These are phyloP conservation scores for Magnaporthales sp. DNA, from an alignment of 2,329 filamentous ascomycete species.

Conservation along the genomic window DNA sequence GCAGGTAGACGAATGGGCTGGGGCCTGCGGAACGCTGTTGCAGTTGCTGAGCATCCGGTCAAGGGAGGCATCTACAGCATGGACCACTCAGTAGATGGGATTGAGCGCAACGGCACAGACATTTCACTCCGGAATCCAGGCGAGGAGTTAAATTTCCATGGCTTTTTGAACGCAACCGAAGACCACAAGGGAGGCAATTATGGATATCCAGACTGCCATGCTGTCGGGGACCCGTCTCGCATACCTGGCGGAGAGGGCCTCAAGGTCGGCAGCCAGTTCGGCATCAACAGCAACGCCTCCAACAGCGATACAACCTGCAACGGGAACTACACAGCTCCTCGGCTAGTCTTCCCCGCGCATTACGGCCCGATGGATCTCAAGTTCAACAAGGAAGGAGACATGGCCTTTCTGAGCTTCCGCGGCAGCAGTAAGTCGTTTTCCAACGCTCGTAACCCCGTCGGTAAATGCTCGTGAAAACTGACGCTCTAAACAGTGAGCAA, in stretches of 20 bases:
- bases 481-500: conserved; percentile 26
- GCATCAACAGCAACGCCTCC: conserved; percentile 20
- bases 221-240: conserved; percentile 40
- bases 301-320: conserved; percentile 28
- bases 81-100: conserved; percentile 62
- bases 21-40: conserved; percentile 61
- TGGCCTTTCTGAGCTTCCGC: conserved; percentile 59
- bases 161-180: conserved; percentile 37
- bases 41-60: conserved; percentile 53
- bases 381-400: conserved; percentile 49
- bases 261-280: conserved; percentile 40
- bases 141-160: conserved; percentile 67
- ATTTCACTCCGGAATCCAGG: conserved; percentile 61
- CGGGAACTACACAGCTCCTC: conserved; percentile 31
- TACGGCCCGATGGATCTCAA: conserved; percentile 63
- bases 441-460: not conserved
- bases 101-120: conserved; percentile 47
- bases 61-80: conserved; percentile 49
- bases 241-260: conserved; percentile 25
- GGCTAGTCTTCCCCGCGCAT: conserved; percentile 52
- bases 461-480: not conserved
- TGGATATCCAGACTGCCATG: conserved; percentile 61
- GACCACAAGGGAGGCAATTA: conserved; percentile 33
- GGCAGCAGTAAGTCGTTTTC: conserved; percentile 49
- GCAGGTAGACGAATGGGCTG: conserved; percentile 47